phyloP scores from a whole-genome alignment of 2,329 filamentous ascomycete genomes.

The Colletotrichum higginsianum region DNA sequence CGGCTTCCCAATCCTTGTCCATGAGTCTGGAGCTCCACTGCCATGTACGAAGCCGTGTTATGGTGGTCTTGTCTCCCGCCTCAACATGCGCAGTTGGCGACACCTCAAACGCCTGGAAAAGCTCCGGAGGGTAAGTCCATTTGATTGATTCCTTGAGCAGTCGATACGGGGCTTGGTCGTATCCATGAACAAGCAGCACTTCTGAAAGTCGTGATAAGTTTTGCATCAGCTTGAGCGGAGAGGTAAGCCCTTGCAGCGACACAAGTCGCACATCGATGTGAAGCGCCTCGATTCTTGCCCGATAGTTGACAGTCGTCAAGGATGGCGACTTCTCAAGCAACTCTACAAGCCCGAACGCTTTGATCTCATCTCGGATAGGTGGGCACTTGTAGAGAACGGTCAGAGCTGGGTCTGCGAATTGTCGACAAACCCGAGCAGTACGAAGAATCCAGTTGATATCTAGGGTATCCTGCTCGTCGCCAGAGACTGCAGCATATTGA shows the following conservation, averaged over 20 bases:
- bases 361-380: conserved; percentile 67
- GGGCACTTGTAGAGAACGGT: conserved; percentile 80
- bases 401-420: conserved; percentile 80
- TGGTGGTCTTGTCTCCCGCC: conserved; percentile 50
- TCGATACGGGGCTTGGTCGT: conserved; percentile 78
- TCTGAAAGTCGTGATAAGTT: conserved; percentile 77
- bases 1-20: conserved; percentile 46
- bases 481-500: conserved; percentile 70
- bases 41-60: conserved; percentile 67
- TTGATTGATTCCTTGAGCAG: conserved; percentile 68
- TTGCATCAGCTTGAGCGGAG: conserved; percentile 68
- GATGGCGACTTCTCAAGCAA: conserved; percentile 69
- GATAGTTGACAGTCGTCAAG: conserved; percentile 73
- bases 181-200: conserved; percentile 79
- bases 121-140: conserved; percentile 77
- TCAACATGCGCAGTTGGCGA: conserved; percentile 62
- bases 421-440: conserved; percentile 73
- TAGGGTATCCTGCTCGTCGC: conserved; percentile 47
- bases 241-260: conserved; percentile 65
- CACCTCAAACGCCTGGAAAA: conserved; percentile 74
- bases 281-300: conserved; percentile 78
- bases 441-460: conserved; percentile 75
- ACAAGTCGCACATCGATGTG: conserved; percentile 79
- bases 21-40: conserved; percentile 73
- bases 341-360: conserved; percentile 61